Base-by-base conservation (phyloP, 2,329 filamentous ascomycete genomes). In the Myriosclerotinia curreyana region DNA sequence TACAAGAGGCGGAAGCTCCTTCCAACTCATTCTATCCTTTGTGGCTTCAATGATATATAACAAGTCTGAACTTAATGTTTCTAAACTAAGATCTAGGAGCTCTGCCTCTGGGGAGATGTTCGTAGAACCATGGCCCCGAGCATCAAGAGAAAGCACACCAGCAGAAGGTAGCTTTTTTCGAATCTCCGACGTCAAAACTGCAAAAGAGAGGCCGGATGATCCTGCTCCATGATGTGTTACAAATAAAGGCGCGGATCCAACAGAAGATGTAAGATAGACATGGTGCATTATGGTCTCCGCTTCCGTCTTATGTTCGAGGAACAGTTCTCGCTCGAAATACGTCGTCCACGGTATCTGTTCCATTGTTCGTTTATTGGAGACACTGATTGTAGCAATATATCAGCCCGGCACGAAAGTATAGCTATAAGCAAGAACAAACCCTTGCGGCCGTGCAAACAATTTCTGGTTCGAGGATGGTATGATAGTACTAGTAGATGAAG, bases 141-240 rank as follows among this genome's bases (percentile, higher is more conserved):
- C 93, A 75, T 98, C 93, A 14, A 93, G 75, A 4, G 92, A 91
- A 25, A 99, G 82, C 49, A 98, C 84, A 0, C 95, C 96, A 3
- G 93, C 90, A 8, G 85, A 81, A 0, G 95, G 91, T 50, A 96
- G 80, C 8, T 85, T 81, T 74, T 89, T 91, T 61, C 88, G 84
- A 66, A 98, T 86, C 74, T 96, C 90, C 52, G 85, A 82, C 2
- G 88, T 86, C 66, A 96, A 86, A 5, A 91, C 82, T 6, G 93
- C 93, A 77, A 98, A 99, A 2, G 92, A 96, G 65, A 98, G 83
- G 8, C 90, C 96, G 0, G 93, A 96, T 5, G 93, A 96, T 20
- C 95, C 95, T 49, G 91, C 95, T 48, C 95, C 95, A 77, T 99
- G 95, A 74, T 99, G 95, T 77, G 90, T 91, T 66, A 98, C 89